Percentiles rank a stretch among this genome's conserved stretches.
Conservation (phyloP, 345 rosid species). For the Aurinia saxatilis region DNA sequence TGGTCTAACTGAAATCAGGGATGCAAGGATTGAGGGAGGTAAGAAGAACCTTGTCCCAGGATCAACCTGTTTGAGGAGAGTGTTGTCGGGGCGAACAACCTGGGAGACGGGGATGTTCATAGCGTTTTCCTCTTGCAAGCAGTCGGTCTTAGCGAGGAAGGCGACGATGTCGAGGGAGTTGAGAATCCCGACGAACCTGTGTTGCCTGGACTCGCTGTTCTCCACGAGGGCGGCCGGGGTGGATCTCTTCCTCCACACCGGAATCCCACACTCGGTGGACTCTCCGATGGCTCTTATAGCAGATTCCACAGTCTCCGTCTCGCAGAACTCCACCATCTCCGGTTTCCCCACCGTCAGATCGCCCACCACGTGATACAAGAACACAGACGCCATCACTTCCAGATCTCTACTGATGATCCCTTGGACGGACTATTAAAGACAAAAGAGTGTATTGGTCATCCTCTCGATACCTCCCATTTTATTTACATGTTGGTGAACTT, state of each 20-base stretch:
- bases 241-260: conserved; percentile 76
- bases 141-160: conserved; percentile 63
- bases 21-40: neutral
- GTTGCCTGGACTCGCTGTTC: conserved; percentile 63
- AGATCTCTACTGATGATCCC: no score
- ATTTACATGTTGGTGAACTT: no score
- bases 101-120: conserved; percentile 78
- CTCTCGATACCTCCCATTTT: no score
- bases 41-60: conserved; percentile 76
- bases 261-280: conserved; percentile 88
- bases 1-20: no score
- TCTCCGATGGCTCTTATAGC: conserved; percentile 83
- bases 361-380: conserved; percentile 86
- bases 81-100: conserved; percentile 47
- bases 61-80: conserved; percentile 76
- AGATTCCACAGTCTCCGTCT: conserved; percentile 77
- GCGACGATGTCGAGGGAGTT: conserved; percentile 80
- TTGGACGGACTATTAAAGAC: no score
- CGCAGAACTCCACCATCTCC: conserved; percentile 74
- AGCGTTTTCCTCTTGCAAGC: conserved; percentile 74
- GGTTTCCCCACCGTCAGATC: conserved; percentile 99
- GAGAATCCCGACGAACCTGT: conserved; percentile 82
- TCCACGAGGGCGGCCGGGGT: conserved; percentile 38
- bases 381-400: conserved; percentile 85
- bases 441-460: no score